Evolutionary conservation across 768 basidiomycete genomes (phyloP), one percentile per base, ranked within the genome.

Genomic region (Lepiota venenata): DNA sequence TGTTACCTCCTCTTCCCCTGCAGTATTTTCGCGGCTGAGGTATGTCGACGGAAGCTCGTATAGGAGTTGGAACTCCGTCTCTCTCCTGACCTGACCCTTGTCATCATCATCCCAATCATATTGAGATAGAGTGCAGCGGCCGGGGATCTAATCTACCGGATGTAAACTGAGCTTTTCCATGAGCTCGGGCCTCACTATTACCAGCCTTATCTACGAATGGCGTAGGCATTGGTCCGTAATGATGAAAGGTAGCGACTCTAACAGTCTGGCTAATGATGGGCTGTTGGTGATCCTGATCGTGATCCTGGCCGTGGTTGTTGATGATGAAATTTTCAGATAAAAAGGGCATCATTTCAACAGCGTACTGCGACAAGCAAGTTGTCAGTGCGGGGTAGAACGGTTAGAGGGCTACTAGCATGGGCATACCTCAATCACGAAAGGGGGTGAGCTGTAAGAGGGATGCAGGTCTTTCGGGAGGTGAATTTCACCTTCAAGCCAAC

Each of bases 401-500:
- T 49, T 32, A 32, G 15, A 48, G 48, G 12, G 4, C 14, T 35
- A 16, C 5, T 37, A 49, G 20, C 52, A 15, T 12, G 35, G n/a
- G 47, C 60, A 14, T 7, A 63, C 62, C 51, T 59, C 58, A 37
- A 61, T 35, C 3, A 35, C 38, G 16, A 61, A 57, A 4, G 41
- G 51, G 16, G 52, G 15, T 18, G 50, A 58, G 35, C 48, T 36
- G 18, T 50, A 61, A 0, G 60, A 51, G 0, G 61, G 63, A 12
- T 48, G 18, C 22, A 60, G 45, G 15, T 60, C 56, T n/a, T 51
- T 47, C 1, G 55, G 20, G 15, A 64, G 50, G 42, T 62, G 61
- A 7, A 64, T 60, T 45, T 61, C 63, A 4, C 63, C 63, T 43
- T 62, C 61, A 16, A 64, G 39, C 39, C 51, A 42, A 14, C 50